Conservation (phyloP, 108 stramenopile genomes). For the Nitzschia inconspicua region DNA sequence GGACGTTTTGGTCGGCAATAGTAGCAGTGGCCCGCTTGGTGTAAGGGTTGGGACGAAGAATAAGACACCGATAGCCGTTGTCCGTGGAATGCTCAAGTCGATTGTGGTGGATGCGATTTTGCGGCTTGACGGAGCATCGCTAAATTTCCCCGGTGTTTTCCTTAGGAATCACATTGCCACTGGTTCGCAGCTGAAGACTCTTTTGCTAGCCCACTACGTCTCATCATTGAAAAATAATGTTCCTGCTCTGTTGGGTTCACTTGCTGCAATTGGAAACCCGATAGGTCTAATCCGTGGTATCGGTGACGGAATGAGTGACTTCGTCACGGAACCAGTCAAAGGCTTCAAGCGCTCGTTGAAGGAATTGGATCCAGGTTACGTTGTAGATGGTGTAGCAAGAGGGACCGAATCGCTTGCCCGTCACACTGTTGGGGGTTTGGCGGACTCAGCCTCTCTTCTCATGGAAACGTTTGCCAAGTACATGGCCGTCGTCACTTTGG, state of each 20-base stretch:
- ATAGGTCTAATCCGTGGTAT: conserved; percentile 80
- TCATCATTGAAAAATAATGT: conserved; percentile 72
- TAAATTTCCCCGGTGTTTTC: conserved; percentile 60
- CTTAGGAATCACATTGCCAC: conserved; percentile 63
- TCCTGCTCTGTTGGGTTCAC: conserved; percentile 75
- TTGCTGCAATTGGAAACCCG: conserved; percentile 89
- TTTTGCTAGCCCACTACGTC: conserved; percentile 71
- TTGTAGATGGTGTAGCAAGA: conserved; percentile 83
- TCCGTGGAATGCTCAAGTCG: conserved; percentile 67
- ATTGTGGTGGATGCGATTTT: conserved; percentile 77
- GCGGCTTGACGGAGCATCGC: conserved; percentile 56
- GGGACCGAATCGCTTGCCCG: conserved; percentile 83
- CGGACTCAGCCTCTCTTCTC: conserved; percentile 75
- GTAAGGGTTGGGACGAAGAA: conserved; percentile 70
- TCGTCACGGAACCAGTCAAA: conserved; percentile 78
- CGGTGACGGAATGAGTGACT: conserved; percentile 78
- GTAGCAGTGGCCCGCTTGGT: conserved; percentile 45
- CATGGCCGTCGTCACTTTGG: conserved; percentile 82
- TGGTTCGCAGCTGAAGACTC: conserved; percentile 46
- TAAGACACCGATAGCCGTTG: conserved; percentile 55
- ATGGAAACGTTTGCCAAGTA: conserved; percentile 81
- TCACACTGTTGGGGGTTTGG: conserved; percentile 87
- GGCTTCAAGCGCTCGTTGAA: conserved; percentile 75
- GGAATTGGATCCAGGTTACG: conserved; percentile 72
- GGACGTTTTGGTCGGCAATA: conserved; percentile 54